A percentile compares a stretch with the other conserved stretches of the same genome.
phyloP scores from a whole-genome alignment of 768 basidiomycete species.

The Boletus rex-veris region DNA sequence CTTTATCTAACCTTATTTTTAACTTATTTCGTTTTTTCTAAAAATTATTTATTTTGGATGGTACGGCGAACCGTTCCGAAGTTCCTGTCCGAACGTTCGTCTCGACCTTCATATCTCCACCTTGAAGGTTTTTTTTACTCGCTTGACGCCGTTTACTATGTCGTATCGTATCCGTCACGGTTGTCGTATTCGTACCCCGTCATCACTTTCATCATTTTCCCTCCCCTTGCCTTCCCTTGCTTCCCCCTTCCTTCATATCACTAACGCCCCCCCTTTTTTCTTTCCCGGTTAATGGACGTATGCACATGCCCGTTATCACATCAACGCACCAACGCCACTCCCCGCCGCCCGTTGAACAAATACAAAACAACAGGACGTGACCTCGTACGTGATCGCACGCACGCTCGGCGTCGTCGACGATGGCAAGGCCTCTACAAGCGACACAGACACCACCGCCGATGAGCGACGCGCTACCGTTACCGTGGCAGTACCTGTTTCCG shows the following conservation, averaged over 20 bases:
- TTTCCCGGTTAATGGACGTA: background rate
- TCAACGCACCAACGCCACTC: background rate
- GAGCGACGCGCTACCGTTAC: background rate
- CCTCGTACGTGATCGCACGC: constrained; percentile 78
- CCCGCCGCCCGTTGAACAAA: background rate
- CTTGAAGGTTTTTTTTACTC: background rate
- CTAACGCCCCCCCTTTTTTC: constrained; percentile 3
- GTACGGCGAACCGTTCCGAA: constrained; percentile 14
- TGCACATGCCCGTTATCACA: background rate
- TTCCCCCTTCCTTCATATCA: background rate
- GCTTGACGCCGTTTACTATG: constrained; percentile 1
- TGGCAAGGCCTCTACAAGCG: constrained; percentile 70
- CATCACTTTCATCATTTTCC: background rate
- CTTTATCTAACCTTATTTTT: constrained; percentile 10
- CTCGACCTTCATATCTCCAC: constrained; percentile 17
- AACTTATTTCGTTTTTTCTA: background rate
- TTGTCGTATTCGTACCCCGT: constrained; percentile 1
- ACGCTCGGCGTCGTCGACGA: constrained; percentile 76
- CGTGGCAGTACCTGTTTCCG: background rate
- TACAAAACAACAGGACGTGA: constrained; percentile 54
- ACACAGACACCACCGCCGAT: constrained; percentile 23
- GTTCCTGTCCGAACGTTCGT: background rate
- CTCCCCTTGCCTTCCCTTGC: background rate
- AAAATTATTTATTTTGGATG: background rate
- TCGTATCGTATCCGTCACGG: background rate